phyloP scores from a whole-genome alignment of 768 basidiomycete species.

The Gymnopilus dilepis region DNA sequence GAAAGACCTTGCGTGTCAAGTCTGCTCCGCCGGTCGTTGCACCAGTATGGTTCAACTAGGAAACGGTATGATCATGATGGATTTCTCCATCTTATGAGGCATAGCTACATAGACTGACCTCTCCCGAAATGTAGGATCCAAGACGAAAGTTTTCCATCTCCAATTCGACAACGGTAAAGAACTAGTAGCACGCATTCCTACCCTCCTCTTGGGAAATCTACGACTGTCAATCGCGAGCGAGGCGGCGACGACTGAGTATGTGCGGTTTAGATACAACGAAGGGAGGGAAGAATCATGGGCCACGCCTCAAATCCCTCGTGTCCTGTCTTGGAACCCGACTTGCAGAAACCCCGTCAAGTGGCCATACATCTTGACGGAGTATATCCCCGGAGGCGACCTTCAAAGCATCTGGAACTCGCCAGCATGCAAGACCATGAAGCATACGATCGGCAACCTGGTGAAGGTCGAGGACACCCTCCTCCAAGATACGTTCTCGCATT shows the following conservation, averaged over 20 bases:
- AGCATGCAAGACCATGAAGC: neutral
- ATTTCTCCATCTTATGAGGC: neutral
- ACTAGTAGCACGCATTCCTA: neutral
- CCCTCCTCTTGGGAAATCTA: neutral
- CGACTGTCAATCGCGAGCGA: neutral
- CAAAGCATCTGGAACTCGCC: neutral
- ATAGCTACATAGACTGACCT: neutral
- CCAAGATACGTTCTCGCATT: neutral
- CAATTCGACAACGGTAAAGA: neutral
- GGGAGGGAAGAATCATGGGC: neutral
- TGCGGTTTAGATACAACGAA: neutral
- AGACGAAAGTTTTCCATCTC: neutral
- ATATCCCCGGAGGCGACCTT: neutral
- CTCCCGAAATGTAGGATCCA: neutral
- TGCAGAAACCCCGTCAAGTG: neutral
- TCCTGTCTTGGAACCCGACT: neutral
- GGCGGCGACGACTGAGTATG: neutral
- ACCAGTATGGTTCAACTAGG: neutral
- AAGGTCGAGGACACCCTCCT: neutral
- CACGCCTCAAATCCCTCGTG: neutral
- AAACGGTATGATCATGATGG: neutral
- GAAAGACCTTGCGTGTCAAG: neutral
- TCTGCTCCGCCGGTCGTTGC: neutral
- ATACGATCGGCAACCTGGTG: neutral
- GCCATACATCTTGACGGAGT: neutral